Base-by-base conservation (phyloP, 2,329 filamentous ascomycete species). In the Xylariaceae sp. region DNA sequence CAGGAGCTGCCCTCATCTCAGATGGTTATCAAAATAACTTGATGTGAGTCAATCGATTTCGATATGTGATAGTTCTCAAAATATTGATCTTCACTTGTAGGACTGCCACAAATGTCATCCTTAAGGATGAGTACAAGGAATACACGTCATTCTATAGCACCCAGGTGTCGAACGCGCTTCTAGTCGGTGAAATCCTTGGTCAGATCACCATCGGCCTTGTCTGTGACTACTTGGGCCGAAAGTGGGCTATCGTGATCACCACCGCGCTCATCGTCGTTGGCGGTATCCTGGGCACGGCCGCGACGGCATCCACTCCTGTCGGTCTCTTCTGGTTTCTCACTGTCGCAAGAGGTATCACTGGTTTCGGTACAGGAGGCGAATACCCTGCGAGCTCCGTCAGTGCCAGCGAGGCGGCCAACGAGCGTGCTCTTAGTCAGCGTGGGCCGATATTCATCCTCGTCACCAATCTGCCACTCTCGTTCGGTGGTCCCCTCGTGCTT, bases 1-100 rank as follows among this genome's bases (percentile, higher is more conserved):
- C 6, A 42, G 46, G 46, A n/a, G 45, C 38, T 35, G 46, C 46
- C 1, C 39, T 48, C 17, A 45, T 48, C 21, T 48, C 46, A 6
- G 46, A 48, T 45, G 46, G 46, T 17, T 48, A 48, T 40, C 46
- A 48, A 23, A 48, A 48, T 19, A 48, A 45, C 21, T 38, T 48
- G 27, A 48, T 48, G 46, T 48, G 42, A 4, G 42, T 16, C 25
- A 17, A 17, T 22, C 20, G n/a, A 6, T 16, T 36, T n/a, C 22
- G n/a, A 7, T 20, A 33, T 12, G 36, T 5, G 22, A 41, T 32
- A 8, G 12, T 14, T 32, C 4, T 32, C 7, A 14, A 4, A 32
- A 8, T 4, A 4, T 16, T 32, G 7, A 32, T 8, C 12, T 3
- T 4, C 16, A 16, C n/a, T n/a, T 32, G 27, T 17, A 48, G 46